A percentile compares a stretch with the other conserved stretches of the same genome.
Conservation (phyloP, 768 basidiomycete species). For the Phlebiopsis gigantea region DNA sequence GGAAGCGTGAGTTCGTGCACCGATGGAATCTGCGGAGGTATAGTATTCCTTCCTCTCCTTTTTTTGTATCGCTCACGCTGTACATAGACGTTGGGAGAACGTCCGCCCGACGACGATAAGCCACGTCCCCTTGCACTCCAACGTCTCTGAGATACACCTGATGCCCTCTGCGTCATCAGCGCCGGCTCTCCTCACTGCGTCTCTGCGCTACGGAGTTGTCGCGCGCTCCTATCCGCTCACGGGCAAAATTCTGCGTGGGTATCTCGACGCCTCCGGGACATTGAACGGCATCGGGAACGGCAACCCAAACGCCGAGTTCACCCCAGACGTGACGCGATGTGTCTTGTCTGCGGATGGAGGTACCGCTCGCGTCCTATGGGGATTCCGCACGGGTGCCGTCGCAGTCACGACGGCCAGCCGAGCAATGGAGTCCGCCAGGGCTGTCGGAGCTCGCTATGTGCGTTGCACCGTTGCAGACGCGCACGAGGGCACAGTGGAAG, state of each 20-base stretch:
- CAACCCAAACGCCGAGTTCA: slow-evolving; percentile 73
- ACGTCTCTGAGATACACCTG: slow-evolving; percentile 54
- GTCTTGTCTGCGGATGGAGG: slow-evolving; percentile 55
- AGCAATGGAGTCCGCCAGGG: slow-evolving; percentile 50
- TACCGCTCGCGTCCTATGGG: slow-evolving; percentile 70
- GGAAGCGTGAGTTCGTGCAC: slow-evolving; percentile 66
- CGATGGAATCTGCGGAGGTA: slow-evolving; percentile 54
- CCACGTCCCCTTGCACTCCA: slow-evolving; percentile 58
- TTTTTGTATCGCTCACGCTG: slow-evolving; percentile 1
- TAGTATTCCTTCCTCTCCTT: slow-evolving; percentile 8
- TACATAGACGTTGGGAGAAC: slow-evolving; percentile 60
- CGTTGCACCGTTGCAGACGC: slow-evolving; percentile 50
- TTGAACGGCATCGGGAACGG: slow-evolving; percentile 57
- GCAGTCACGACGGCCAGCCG: slow-evolving; percentile 51
- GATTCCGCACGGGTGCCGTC: slow-evolving; percentile 63
- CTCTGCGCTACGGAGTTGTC: slow-evolving; percentile 63
- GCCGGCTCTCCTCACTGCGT: slow-evolving; percentile 52
- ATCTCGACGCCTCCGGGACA: slow-evolving; percentile 57
- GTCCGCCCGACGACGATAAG: slow-evolving; percentile 56
- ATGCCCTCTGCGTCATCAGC: slow-evolving; percentile 35
- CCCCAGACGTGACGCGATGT: slow-evolving; percentile 59
- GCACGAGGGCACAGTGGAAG: slow-evolving; percentile 56
- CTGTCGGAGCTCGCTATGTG: slow-evolving; percentile 39
- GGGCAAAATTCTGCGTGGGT: slow-evolving; percentile 67
- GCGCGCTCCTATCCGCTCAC: slow-evolving; percentile 67